These are phyloP conservation scores for Aspergillus fructus DNA, from an alignment of 2,329 filamentous ascomycete species.

Conservation along the genomic window DNA sequence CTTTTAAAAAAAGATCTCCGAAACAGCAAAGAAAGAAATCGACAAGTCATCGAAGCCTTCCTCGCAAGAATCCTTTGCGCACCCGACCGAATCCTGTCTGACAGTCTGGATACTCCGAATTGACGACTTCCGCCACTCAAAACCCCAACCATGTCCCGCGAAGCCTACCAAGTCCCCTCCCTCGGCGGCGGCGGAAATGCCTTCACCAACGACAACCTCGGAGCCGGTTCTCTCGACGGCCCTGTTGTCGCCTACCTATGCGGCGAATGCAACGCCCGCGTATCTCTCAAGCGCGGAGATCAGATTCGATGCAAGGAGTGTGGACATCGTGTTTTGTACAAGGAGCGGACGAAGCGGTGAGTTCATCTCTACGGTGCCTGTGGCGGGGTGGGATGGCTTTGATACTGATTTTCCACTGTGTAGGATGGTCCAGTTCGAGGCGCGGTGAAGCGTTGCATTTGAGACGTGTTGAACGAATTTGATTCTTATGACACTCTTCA, in stretches of 20 bases:
- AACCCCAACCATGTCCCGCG: slow-evolving; percentile 58
- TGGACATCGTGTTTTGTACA: slow-evolving; percentile 93
- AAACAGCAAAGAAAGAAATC: background rate
- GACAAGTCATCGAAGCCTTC: background rate
- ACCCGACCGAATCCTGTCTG: background rate
- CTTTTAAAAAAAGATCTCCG: background rate
- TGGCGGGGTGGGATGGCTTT: background rate
- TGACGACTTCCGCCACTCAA: background rate
- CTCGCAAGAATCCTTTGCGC: background rate
- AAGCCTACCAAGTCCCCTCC: slow-evolving; percentile 74
- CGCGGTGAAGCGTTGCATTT: slow-evolving; percentile 59
- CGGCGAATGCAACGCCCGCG: slow-evolving; percentile 80
- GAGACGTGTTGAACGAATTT: background rate
- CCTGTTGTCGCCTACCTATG: slow-evolving; percentile 69
- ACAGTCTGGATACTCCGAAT: background rate
- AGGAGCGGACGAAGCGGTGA: slow-evolving; percentile 95
- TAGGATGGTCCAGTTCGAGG: slow-evolving; percentile 99
- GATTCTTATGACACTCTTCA: background rate
- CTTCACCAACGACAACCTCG: slow-evolving; percentile 44
- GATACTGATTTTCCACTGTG: slow-evolving; percentile 4
- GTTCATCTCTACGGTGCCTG: slow-evolving; percentile 32
- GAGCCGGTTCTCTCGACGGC: slow-evolving; percentile 48
- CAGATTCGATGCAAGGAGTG: slow-evolving; percentile 88
- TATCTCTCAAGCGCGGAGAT: slow-evolving; percentile 73
- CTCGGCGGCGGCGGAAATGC: slow-evolving; percentile 38